A percentile compares a stretch with the other conserved stretches of the same genome.
Evolutionary conservation across 2,329 filamentous ascomycete genomes (phyloP).

Genomic region (Microascus cirrosus): DNA sequence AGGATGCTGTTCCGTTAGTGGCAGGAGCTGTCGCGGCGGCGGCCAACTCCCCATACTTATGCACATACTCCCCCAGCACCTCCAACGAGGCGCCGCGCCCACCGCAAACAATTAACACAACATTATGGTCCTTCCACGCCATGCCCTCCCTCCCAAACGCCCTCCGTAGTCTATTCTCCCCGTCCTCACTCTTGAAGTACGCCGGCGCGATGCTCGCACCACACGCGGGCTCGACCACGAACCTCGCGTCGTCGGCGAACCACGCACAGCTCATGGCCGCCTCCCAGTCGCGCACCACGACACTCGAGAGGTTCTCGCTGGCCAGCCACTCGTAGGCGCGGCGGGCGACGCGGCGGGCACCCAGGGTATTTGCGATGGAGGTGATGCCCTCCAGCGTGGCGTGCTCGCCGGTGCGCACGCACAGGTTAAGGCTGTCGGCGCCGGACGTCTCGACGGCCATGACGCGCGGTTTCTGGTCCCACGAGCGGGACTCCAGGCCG

Average conservation of each 20-base stretch:
- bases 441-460: constrained; percentile 68
- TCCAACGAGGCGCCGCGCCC: constrained; percentile 56
- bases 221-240: constrained; percentile 77
- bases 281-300: constrained; percentile 41
- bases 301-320: constrained; percentile 17
- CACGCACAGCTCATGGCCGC: constrained; percentile 67
- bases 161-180: constrained; percentile 32
- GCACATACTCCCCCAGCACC: constrained; percentile 39
- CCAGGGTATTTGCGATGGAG: constrained; percentile 63
- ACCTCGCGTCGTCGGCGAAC: constrained; percentile 70
- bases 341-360: constrained; percentile 59
- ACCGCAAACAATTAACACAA: constrained; percentile 81
- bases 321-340: constrained; percentile 55
- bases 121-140: constrained; percentile 47
- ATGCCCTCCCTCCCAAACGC: constrained; percentile 47
- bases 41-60: constrained; percentile 26
- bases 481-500: constrained; percentile 33
- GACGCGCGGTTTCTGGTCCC: constrained; percentile 34
- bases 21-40: neutral
- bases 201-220: constrained; percentile 65
- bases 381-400: constrained; percentile 61
- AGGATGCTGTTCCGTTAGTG: neutral
- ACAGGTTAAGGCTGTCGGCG: constrained; percentile 57
- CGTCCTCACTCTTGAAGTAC: constrained; percentile 26
- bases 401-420: constrained; percentile 42